A percentile compares a stretch with the other conserved stretches of the same genome.
phyloP scores from a whole-genome alignment of 1,284 basidiomycete species.

The Marasmius sp. region DNA sequence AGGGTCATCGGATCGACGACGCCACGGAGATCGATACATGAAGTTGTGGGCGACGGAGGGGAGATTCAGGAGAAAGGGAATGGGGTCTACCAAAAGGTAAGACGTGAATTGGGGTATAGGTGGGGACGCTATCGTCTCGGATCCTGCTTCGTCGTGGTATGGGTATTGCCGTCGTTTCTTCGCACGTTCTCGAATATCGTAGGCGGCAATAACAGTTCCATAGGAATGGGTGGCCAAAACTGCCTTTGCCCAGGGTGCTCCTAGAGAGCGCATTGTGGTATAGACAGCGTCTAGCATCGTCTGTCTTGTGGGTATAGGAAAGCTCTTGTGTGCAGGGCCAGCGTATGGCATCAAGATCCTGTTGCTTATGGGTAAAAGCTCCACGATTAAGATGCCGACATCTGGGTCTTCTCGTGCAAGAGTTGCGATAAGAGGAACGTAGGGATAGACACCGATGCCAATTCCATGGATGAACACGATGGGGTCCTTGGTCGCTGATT shows the following conservation, averaged over 20 bases:
- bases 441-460: conserved; percentile 64
- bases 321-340: conserved; percentile 26
- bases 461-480: conserved; percentile 67
- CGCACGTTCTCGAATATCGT: conserved; percentile 40
- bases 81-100: conserved; percentile 58
- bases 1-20: not conserved
- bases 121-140: not conserved
- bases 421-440: conserved; percentile 48
- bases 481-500: conserved; percentile 44
- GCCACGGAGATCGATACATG: conserved; percentile 51
- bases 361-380: conserved; percentile 59
- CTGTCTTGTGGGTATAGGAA: conserved; percentile 38
- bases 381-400: conserved; percentile 57
- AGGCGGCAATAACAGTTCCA: conserved; percentile 56
- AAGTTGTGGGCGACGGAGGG: conserved; percentile 65
- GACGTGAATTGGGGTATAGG: conserved; percentile 30
- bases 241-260: conserved; percentile 32
- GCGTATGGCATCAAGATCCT: conserved; percentile 38
- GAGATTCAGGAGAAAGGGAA: conserved; percentile 62
- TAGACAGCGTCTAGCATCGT: conserved; percentile 37
- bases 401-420: conserved; percentile 38
- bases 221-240: conserved; percentile 60
- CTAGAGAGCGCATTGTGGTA: conserved; percentile 43
- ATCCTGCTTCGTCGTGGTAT: conserved; percentile 13
- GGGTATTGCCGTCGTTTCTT: conserved; percentile 14